These are phyloP conservation scores for Hymenoscyphus infarciens DNA, from an alignment of 2,329 filamentous ascomycete species.

Conservation along the genomic window DNA sequence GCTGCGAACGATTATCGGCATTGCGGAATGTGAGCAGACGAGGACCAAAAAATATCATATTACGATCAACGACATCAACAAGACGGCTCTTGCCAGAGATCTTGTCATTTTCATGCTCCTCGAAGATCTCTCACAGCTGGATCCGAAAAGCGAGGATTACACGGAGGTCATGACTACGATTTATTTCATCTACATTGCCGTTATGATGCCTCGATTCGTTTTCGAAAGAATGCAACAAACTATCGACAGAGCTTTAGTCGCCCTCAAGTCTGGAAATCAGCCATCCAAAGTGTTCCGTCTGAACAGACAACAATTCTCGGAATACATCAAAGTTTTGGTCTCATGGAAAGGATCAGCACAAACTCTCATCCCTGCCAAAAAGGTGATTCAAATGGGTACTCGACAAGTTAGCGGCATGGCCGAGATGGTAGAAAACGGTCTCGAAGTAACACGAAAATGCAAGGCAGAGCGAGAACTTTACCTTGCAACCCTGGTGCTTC, in stretches of 20 bases:
- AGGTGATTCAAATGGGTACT: constrained; percentile 5
- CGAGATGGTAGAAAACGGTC: not conserved
- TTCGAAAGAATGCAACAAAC: constrained; percentile 15
- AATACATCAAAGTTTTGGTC: constrained; percentile 13
- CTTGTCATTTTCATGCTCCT: constrained; percentile 18
- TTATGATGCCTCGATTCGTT: constrained; percentile 17
- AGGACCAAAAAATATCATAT: constrained; percentile 15
- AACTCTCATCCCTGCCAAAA: constrained; percentile 4
- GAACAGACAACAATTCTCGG: constrained; percentile 10
- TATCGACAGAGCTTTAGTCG: constrained; percentile 9
- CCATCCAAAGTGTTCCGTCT: constrained; percentile 16
- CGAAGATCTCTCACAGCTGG: constrained; percentile 11
- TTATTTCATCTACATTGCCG: constrained; percentile 16
- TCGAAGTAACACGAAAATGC: not conserved
- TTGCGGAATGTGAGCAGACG: constrained; percentile 5
- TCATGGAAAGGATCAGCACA: constrained; percentile 12
- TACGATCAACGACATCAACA: constrained; percentile 18
- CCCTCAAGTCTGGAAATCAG: constrained; percentile 8
- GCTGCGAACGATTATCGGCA: constrained; percentile 10
- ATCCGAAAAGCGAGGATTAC: constrained; percentile 8
- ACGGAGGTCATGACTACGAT: constrained; percentile 14
- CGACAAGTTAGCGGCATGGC: not conserved
- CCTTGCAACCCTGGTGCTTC: constrained; percentile 11
- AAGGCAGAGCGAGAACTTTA: constrained; percentile 12
- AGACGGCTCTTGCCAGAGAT: constrained; percentile 14